Evolutionary conservation across 2,329 filamentous ascomycete species (phyloP), one percentile per base, ranked within the genome.

Genomic region (Dactylellina drechsleri): DNA sequence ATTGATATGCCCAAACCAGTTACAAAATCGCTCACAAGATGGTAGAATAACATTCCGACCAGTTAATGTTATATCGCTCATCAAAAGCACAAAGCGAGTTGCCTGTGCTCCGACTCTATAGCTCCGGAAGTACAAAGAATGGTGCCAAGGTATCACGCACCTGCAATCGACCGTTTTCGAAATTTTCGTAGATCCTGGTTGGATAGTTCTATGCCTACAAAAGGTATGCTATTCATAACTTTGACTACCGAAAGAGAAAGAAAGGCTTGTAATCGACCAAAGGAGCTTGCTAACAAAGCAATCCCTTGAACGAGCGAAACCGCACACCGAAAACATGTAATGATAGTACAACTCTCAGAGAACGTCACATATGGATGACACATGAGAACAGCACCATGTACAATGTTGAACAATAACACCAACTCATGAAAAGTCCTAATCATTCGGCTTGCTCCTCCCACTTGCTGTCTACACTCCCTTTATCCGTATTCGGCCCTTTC

Each of bases 121-220:
- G 10, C 41, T 56, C 50, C 56, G 56, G 70, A 45, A 43, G 43
- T 50, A 74, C 70, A 67, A 73, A 36, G 62, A 67, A 75, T 75
- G 68, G 52, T 60, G 31, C 45, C 41, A 68, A 26, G 10, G 64
- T 75, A 68, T 40, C 64, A 40, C 43, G 62, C 23, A 58, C 18
- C 57, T 68, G 64, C 71, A 54, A 31, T 58, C 40, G 18, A 50
- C 71, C 71, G 71, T 49, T 65, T 68, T 68, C 71, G 60, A 59
- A 16, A 10, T 60, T 36, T 1, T 36, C 31, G 6, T 10, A 36
- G 31, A 36, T 23, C 23, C 31, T 36, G 10, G 31, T 36, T 36
- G 5, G 5, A 36, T 36, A 36, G 10, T 36, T 36, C 10, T 36
- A 8, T 10, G 10, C 31, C 31, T 36, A 36, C 5, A 36, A 10